Evolutionary conservation across 805 yeast species (phyloP), one percentile per base, ranked within the genome.

Genomic region (Tanozyma kutaoensis): DNA sequence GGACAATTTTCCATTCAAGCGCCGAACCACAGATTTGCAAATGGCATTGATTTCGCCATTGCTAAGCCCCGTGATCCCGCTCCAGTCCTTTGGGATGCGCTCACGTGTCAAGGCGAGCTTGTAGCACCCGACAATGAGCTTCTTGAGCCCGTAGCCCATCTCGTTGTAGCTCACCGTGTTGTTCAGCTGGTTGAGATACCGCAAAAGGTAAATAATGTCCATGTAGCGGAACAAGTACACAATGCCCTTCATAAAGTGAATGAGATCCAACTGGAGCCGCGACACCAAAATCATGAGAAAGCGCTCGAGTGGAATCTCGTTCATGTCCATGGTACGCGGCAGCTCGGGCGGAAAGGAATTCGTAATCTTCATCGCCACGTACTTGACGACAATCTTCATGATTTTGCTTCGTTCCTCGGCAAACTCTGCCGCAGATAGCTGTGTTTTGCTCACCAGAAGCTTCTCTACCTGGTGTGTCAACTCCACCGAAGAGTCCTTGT

Each of bases 101-200:
- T 54, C 62, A 22, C 52, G 42, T 15, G 56, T 41, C 23, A 58
- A 44, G 3, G 58, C 48, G 21, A 59, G 40, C 31, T 56, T 55
- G 35, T 55, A 52, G 34, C 66, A 59, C 4, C 62, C 66, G 22
- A 58, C 40, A 23, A 60, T 51, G 34, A 59, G 51, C 33, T 58
- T 55, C 35, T 48, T 52, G 27, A 58, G 43, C 14, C 52, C 54
- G 38, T 52, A 58, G 19, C 56, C 64, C 66, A 59, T 59, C 18
- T 54, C 62, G 24, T 48, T 57, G 38, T 53, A 56, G 36, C 53
- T 56, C 18, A 60, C 63, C 32, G 48, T 55, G 33, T 60, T 60
- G 34, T 60, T 60, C 16, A 62, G 52, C 37, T 60, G 66, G 33
- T 60, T 60, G 30, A 60, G 50, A 35, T 60, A 60, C 28, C 66